phyloP scores from a whole-genome alignment of 2,329 filamentous ascomycete genomes.

The Helminthosporium solani region DNA sequence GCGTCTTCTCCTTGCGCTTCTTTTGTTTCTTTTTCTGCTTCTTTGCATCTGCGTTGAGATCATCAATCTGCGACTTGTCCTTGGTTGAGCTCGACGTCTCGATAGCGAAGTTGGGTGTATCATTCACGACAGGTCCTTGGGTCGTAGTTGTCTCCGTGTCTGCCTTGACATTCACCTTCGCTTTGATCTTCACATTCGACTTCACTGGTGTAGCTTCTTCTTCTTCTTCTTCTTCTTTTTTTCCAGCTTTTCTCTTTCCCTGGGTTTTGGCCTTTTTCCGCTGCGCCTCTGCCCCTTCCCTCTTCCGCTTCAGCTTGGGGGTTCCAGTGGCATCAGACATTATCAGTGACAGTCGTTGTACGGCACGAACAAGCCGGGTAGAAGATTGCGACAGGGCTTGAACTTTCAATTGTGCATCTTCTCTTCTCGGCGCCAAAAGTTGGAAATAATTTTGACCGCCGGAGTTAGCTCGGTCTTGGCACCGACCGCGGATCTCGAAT shows the following conservation, averaged over 20 bases:
- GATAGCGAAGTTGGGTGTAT: conserved; percentile 11
- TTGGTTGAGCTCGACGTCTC: conserved; percentile 11
- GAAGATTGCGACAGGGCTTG: background rate
- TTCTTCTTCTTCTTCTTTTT: conserved; percentile 17
- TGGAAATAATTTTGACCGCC: conserved; percentile 35
- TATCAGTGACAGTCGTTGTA: background rate
- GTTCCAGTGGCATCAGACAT: conserved; percentile 28
- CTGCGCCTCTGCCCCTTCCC: conserved; percentile 26
- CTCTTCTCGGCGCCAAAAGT: conserved; percentile 9
- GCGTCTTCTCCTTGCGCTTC: conserved; percentile 23
- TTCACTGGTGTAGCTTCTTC: conserved; percentile 14
- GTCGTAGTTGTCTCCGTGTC: conserved; percentile 12
- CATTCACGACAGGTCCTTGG: conserved; percentile 10
- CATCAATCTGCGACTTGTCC: conserved; percentile 2
- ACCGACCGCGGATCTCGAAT: conserved; percentile 20
- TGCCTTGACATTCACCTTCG: conserved; percentile 16
- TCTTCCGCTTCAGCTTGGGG: conserved; percentile 34
- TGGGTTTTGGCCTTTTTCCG: conserved; percentile 33
- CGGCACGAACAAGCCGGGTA: background rate
- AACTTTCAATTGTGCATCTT: background rate
- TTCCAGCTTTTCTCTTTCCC: conserved; percentile 20
- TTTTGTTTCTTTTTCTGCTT: conserved; percentile 19
- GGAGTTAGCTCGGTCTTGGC: conserved; percentile 23
- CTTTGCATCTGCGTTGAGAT: conserved; percentile 1
- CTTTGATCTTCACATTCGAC: conserved; percentile 4